Conservation (phyloP, 495 filamentous ascomycete species). For the Astrothelium subdiscretum region DNA sequence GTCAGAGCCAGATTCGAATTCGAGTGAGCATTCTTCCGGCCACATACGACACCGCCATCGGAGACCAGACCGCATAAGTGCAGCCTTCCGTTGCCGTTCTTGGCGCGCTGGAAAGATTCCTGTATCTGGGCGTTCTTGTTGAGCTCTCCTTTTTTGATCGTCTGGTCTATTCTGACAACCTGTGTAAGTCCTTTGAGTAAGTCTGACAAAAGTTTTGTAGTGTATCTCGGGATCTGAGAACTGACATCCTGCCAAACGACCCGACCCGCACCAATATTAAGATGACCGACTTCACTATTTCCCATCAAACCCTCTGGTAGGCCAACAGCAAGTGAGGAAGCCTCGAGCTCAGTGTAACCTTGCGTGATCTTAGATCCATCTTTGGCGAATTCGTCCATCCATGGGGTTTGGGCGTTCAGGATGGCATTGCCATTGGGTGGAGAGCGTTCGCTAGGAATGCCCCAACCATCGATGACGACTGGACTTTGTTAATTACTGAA, state of each 20-base stretch:
- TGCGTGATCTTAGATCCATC: constrained; percentile 53
- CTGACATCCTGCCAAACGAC: constrained; percentile 94
- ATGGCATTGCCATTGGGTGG: constrained; percentile 87
- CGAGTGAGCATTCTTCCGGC: constrained; percentile 1
- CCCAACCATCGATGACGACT: constrained; percentile 99
- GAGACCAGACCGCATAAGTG: constrained; percentile 85
- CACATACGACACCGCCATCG: constrained; percentile 75
- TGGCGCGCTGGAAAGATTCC: constrained; percentile 67
- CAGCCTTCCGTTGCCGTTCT: constrained; percentile 79
- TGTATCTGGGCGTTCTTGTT: constrained; percentile 66
- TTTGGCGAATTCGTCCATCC: constrained; percentile 68
- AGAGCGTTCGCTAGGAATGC: constrained; percentile 66
- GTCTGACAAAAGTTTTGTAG: not conserved
- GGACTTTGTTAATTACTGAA: constrained; percentile 31
- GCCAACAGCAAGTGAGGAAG: constrained; percentile 89
- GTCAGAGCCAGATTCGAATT: not conserved
- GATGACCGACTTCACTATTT: constrained; percentile 93
- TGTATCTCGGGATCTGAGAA: not conserved
- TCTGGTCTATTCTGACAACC: constrained; percentile 87
- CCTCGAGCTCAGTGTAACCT: constrained; percentile 80
- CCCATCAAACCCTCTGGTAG: constrained; percentile 96
- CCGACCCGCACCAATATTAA: constrained; percentile 95
- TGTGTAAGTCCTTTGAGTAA: not conserved
- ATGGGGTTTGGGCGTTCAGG: constrained; percentile 77
- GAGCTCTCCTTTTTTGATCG: constrained; percentile 80